Evolutionary conservation across 306 rosid genomes (phyloP), one percentile per base, ranked within the genome.

Genomic region (Senna tora): DNA sequence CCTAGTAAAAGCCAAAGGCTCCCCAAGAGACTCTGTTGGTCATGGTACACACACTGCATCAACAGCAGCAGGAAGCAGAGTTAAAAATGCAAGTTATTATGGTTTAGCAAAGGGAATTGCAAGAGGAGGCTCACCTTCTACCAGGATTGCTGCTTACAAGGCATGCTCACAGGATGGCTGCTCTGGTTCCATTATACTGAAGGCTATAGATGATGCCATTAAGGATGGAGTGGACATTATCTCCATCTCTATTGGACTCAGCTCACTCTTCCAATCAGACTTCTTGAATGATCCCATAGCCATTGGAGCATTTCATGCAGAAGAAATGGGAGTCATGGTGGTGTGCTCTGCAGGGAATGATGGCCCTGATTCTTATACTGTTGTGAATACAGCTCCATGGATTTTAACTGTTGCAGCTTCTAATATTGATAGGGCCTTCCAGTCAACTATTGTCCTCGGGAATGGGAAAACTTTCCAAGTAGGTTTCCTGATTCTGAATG

Each of bases 231-330:
- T 93, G 9, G 96, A 93, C 36, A 77, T 93, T 43, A 90, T 93
- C 75, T 93, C 98, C 1, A 85, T 93, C 55, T 93, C 98, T 58
- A 80, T 93, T 80, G 98, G 98, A 58, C 80, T 87, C 77, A 81
- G 64, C 78, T 84, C 93, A 11, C 16, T 88, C 0, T 79, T 87
- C 58, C 90, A 88, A 62, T 50, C 97, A 0, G 97, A 93, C 53
- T 88, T 82, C 72, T 49, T 85, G 65, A 83, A 49, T 59, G 98
- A 93, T 60, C 90, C 96, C 6, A 90, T 93, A 20, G 91, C 98
- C 67, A 87, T 93, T 45, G 98, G 98, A 69, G 89, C 98, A 65
- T 88, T 93, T 61, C 98, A 93, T 84, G 97, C 98, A 10, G 90
- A 88, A 58, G 80, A 82, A 80, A 84, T 51, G 74, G 92, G 98